Conservation (phyloP, 192 early-diverging fungal species). For the Dissophora ornata region DNA sequence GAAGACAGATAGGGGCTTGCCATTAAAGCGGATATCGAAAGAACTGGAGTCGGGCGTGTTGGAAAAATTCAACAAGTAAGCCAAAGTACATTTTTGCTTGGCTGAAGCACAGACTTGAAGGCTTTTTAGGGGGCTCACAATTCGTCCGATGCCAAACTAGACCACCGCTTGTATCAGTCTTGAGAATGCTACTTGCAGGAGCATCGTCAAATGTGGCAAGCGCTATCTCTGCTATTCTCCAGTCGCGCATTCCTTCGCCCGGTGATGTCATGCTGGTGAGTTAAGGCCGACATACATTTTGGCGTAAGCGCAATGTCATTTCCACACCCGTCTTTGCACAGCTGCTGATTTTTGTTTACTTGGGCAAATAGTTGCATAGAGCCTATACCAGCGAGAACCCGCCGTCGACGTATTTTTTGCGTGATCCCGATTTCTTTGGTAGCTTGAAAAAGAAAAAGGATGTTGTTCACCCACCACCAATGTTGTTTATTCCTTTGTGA, state of each 20-base stretch:
- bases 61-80: conserved; percentile 58
- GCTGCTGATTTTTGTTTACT: background rate
- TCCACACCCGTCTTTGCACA: background rate
- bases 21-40: conserved; percentile 58
- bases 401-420: conserved; percentile 57
- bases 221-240: conserved; percentile 59
- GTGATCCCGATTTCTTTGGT: conserved; percentile 54
- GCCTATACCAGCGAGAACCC: conserved; percentile 55
- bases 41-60: conserved; percentile 61
- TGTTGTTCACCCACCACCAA: too few species aligned
- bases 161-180: conserved; percentile 30
- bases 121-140: too few species aligned
- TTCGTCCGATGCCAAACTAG: too few species aligned
- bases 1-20: conserved; percentile 55
- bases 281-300: background rate
- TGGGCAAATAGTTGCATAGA: conserved; percentile 53
- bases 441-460: conserved; percentile 6
- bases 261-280: conserved; percentile 66
- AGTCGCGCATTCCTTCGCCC: conserved; percentile 57
- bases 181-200: conserved; percentile 53
- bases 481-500: too few species aligned
- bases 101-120: background rate
- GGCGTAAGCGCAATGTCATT: too few species aligned
- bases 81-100: background rate
- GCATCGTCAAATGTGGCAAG: conserved; percentile 53